Evolutionary conservation across 2,329 filamentous ascomycete species (phyloP).

Genomic region (Penicillium sp.): DNA sequence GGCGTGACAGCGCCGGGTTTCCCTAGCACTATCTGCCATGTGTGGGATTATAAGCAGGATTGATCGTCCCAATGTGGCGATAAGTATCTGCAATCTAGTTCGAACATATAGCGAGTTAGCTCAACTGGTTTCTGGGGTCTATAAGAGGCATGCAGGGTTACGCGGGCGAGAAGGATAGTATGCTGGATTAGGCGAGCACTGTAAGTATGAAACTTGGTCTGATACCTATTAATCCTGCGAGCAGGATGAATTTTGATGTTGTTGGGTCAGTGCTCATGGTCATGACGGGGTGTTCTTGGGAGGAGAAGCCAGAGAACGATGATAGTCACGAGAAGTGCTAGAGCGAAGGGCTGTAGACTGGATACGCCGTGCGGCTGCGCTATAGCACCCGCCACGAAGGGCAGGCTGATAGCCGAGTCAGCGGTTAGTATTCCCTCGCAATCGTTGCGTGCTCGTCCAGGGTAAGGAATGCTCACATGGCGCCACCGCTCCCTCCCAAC

Average conservation of each 20-base stretch:
- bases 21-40: no score
- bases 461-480: constrained; percentile 42
- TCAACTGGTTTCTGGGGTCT: neutral
- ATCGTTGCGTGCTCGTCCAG: neutral
- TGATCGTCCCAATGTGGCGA: neutral
- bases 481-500: constrained; percentile 71
- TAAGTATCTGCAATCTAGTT: neutral
- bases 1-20: no score
- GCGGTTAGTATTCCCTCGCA: neutral
- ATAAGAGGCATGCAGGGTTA: neutral
- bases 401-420: constrained; percentile 42
- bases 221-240: neutral
- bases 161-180: neutral
- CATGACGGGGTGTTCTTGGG: neutral
- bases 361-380: constrained; percentile 62
- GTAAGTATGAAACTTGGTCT: neutral
- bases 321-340: constrained; percentile 32
- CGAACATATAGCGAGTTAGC: neutral
- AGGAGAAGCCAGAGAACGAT: constrained; percentile 12
- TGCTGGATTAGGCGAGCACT: neutral
- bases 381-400: constrained; percentile 71
- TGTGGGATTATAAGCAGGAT: neutral
- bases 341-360: constrained; percentile 61
- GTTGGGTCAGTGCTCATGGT: constrained; percentile 4
- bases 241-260: neutral